phyloP scores from a whole-genome alignment of 306 rosid species.

The Dicorynia guianensis region DNA sequence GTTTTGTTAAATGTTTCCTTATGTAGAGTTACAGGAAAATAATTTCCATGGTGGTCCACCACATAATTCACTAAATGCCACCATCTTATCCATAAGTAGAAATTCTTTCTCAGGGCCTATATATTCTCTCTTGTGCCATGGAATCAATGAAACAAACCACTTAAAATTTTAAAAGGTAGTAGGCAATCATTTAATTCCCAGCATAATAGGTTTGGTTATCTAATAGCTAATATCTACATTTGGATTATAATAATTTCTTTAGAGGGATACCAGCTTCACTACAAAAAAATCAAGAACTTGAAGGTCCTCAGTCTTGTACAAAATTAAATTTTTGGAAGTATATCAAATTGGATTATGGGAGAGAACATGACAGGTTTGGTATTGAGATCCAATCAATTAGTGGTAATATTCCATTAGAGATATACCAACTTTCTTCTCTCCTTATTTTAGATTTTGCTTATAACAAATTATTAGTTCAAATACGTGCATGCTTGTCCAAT shows the following conservation, averaged over 20 bases:
- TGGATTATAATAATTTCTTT: constrained; percentile 28
- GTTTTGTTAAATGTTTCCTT: constrained; percentile 7
- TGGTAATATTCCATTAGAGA: constrained; percentile 36
- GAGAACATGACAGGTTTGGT: constrained; percentile 24
- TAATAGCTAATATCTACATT: not conserved
- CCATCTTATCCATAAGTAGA: constrained; percentile 7
- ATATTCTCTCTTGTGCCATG: constrained; percentile 34
- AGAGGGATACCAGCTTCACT: constrained; percentile 32
- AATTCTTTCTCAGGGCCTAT: too few relatives aligned
- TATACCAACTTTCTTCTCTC: constrained; percentile 36
- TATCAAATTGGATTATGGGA: constrained; percentile 28
- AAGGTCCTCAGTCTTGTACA: constrained; percentile 23
- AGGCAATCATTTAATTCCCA: constrained; percentile 30
- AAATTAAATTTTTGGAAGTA: constrained; percentile 32
- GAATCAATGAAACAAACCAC: constrained; percentile 3
- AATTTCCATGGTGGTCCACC: constrained; percentile 44
- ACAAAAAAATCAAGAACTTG: constrained; percentile 8
- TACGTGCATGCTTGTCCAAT: too few relatives aligned
- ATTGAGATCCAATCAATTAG: constrained; percentile 36
- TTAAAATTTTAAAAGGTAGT: constrained; percentile 34
- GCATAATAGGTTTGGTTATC: constrained; percentile 27
- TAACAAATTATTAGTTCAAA: too few relatives aligned
- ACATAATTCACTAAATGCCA: constrained; percentile 35
- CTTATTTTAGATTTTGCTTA: too few relatives aligned
- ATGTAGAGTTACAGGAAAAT: constrained; percentile 24